These are phyloP conservation scores for Sporisorium scitamineum DNA, from an alignment of 1,284 basidiomycete species.

Conservation along the genomic window DNA sequence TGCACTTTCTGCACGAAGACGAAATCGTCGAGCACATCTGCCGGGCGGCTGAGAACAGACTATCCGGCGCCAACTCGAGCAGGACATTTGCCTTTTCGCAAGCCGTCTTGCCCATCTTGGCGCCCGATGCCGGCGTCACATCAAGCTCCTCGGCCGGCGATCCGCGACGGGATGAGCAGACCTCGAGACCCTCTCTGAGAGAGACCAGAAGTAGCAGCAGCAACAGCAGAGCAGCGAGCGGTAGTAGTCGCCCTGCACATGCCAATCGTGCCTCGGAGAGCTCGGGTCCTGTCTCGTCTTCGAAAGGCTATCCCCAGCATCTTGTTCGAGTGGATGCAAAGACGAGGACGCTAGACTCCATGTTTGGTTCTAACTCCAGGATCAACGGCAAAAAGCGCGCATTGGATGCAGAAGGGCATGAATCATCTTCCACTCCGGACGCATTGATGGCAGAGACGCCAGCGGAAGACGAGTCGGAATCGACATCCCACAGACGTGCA, in stretches of 20 bases:
- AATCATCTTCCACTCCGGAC: constrained; percentile 5
- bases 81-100: constrained; percentile 59
- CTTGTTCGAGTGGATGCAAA: constrained; percentile 90
- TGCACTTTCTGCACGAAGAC: constrained; percentile 94
- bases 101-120: constrained; percentile 33
- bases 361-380: constrained; percentile 33
- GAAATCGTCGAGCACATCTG: constrained; percentile 84
- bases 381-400: constrained; percentile 28
- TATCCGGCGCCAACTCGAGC: constrained; percentile 60
- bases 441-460: constrained; percentile 3
- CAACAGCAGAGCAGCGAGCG: constrained; percentile 11
- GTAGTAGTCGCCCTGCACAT: constrained; percentile 10
- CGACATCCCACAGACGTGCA: neutral
- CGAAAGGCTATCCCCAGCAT: constrained; percentile 77
- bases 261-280: constrained; percentile 4
- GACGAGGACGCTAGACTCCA: constrained; percentile 91
- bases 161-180: neutral
- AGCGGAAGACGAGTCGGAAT: constrained; percentile 4
- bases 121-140: constrained; percentile 11
- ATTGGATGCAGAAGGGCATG: neutral
- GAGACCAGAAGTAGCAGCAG: constrained; percentile 25
- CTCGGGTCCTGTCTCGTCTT: constrained; percentile 21
- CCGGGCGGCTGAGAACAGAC: constrained; percentile 32
- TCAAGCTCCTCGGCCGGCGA: neutral
- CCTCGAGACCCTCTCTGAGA: constrained; percentile 12